Evolutionary conservation across 2,329 filamentous ascomycete species (phyloP).

Genomic region (Talaromyces sp.): DNA sequence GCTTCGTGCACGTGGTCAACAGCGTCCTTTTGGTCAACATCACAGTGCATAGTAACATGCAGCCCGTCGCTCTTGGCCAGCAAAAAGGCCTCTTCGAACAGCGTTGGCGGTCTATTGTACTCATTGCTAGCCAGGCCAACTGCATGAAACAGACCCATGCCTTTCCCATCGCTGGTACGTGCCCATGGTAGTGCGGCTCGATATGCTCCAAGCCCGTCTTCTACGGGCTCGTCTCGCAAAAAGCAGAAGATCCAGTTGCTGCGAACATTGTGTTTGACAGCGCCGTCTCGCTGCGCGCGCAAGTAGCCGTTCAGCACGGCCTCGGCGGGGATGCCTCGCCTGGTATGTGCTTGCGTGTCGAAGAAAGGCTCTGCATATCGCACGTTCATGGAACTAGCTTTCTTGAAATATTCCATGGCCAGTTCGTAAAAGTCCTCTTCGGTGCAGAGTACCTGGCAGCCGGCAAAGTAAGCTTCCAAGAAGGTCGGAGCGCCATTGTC

Average conservation of each 20-base stretch:
- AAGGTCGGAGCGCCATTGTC: slow-evolving; percentile 24
- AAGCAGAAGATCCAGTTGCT: slow-evolving; percentile 40
- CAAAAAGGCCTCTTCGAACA: slow-evolving; percentile 40
- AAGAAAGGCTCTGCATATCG: slow-evolving; percentile 40
- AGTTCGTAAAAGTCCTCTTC: slow-evolving; percentile 37
- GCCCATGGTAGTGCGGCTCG: slow-evolving; percentile 32
- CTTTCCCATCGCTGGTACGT: slow-evolving; percentile 2
- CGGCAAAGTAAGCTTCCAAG: slow-evolving; percentile 20
- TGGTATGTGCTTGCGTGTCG: slow-evolving; percentile 39
- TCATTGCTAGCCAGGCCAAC: slow-evolving; percentile 46
- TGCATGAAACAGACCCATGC: slow-evolving; percentile 39
- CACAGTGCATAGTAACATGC: slow-evolving; percentile 46
- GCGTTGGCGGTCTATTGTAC: slow-evolving; percentile 38
- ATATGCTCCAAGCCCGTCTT: slow-evolving; percentile 36
- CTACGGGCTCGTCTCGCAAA: slow-evolving; percentile 34
- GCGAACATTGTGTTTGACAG: slow-evolving; percentile 20
- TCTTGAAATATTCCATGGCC: slow-evolving; percentile 32
- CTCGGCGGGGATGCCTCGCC: slow-evolving; percentile 27
- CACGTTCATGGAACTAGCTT: slow-evolving; percentile 31
- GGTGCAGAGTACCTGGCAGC: slow-evolving; percentile 22
- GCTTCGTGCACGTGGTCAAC: slow-evolving; percentile 39
- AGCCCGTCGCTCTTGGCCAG: slow-evolving; percentile 2
- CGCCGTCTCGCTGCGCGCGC: slow-evolving; percentile 26
- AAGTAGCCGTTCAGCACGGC: slow-evolving; percentile 32
- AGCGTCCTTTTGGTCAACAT: slow-evolving; percentile 46